A percentile compares a stretch with the other conserved stretches of the same genome.
phyloP scores from a whole-genome alignment of 768 basidiomycete genomes.

The Rhizopogon vinicolor region DNA sequence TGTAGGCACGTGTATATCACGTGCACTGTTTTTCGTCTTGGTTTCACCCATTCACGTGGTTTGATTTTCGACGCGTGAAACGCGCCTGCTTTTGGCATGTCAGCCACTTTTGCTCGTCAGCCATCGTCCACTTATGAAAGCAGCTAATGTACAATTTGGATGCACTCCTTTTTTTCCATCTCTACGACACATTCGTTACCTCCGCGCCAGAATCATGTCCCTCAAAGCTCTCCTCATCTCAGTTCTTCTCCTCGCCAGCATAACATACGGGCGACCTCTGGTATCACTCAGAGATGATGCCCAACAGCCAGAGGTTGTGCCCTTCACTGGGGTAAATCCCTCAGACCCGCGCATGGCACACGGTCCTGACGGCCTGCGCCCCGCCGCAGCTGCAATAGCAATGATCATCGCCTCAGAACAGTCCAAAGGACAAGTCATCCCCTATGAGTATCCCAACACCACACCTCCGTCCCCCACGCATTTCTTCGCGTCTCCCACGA shows the following conservation, averaged over 20 bases:
- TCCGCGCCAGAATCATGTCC: background rate
- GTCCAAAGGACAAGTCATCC: slow-evolving; percentile 1
- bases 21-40: slow-evolving; percentile 7
- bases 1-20: slow-evolving; percentile 14
- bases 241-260: background rate
- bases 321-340: background rate
- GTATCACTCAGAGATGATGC: slow-evolving; percentile 6
- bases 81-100: slow-evolving; percentile 14
- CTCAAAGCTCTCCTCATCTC: background rate
- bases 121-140: background rate
- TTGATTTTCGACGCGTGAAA: background rate
- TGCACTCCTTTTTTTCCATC: background rate
- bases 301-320: background rate
- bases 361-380: background rate
- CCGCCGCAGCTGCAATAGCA: slow-evolving; percentile 2
- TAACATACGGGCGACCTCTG: background rate
- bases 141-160: background rate
- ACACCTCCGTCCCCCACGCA: background rate
- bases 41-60: background rate
- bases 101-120: background rate
- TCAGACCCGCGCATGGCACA: background rate
- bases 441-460: slow-evolving; percentile 4
- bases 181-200: slow-evolving; percentile 2
- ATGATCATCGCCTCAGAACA: slow-evolving; percentile 1
- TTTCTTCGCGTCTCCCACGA: background rate